These are phyloP conservation scores for Sporothrix euskadiensis DNA, from an alignment of 2,329 filamentous ascomycete species.

Conservation along the genomic window DNA sequence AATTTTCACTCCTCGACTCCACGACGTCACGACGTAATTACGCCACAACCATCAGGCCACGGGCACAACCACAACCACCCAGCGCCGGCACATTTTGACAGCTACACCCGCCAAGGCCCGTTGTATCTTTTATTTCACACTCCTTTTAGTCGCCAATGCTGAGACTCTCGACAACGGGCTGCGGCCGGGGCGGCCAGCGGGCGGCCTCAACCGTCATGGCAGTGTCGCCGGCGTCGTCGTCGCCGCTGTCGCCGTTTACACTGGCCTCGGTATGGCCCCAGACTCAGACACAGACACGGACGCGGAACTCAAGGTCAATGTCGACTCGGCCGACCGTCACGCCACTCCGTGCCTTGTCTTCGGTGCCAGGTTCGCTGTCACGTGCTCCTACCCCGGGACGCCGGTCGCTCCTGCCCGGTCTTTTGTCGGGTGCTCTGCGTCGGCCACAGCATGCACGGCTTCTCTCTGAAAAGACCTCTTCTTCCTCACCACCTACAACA, in stretches of 20 bases:
- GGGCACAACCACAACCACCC: conserved; percentile 4
- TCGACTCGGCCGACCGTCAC: background rate
- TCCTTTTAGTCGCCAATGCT: conserved; percentile 17
- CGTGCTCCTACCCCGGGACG: background rate
- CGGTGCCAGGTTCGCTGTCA: background rate
- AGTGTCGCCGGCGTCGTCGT: background rate
- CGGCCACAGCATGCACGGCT: conserved; percentile 14
- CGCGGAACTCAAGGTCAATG: background rate
- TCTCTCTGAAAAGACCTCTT: background rate
- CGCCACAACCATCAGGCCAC: background rate
- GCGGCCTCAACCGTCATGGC: background rate
- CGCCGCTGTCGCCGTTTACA: background rate
- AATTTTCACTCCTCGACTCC: background rate
- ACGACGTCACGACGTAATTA: background rate
- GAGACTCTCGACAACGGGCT: conserved; percentile 29
- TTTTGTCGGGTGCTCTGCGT: background rate
- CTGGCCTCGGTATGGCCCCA: background rate
- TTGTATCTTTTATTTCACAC: background rate
- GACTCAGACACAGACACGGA: background rate
- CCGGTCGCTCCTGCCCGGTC: background rate
- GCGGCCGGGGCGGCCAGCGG: conserved; percentile 13
- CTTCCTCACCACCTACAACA: background rate
- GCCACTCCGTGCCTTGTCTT: background rate
- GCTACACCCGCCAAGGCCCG: background rate
- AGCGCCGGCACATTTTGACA: background rate